Evolutionary conservation across 169 alveolate genomes (phyloP), one percentile per base, ranked within the genome.

Genomic region (Plasmodium coatneyi): DNA sequence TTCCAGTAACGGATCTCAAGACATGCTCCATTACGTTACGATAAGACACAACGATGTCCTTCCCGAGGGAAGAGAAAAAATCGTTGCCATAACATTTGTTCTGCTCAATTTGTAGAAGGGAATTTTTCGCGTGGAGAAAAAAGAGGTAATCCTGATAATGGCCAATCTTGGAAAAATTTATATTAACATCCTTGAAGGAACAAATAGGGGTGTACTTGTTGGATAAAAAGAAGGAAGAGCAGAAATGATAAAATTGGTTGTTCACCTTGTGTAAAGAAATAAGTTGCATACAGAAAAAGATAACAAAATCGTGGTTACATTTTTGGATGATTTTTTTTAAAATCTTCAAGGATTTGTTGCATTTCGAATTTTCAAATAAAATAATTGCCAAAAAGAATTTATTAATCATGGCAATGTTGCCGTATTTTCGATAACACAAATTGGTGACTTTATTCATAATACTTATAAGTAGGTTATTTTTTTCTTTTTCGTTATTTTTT

Each of bases 381-480:
- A 89, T 60, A 56, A 89, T 46, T 9, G 94, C 87, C 72, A 89
- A 78, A 30, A 89, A 89, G 36, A 89, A 89, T 80, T 89, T 89
- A 66, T 89, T 78, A 78, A 89, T 79, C 32, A 79, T 36, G 14
- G 87, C 41, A 12, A 79, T 43, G 72, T 89, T 89, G 32, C 81
- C 70, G 52, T 89, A 43, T 60, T 89, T 89, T 70, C 89, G 16
- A 56, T 39, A 4, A 89, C 83, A 89, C 54, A 89, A 43, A 89
- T 89, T 52, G 49, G 72, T 89, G 22, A 89, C 79, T 89, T 89
- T 89, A 79, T 89, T 79, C 87, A 78, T 89, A 89, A 89, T 89
- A 41, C 81, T 89, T 25, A 89, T 60, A 19, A 89, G 82, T 49
- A 89, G 9, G 14, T 46, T 54, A 36, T 41, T 89, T 79, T 89